Evolutionary conservation across 1,284 basidiomycete species (phyloP).

Genomic region (Anthracocystis panici-leucophaei): DNA sequence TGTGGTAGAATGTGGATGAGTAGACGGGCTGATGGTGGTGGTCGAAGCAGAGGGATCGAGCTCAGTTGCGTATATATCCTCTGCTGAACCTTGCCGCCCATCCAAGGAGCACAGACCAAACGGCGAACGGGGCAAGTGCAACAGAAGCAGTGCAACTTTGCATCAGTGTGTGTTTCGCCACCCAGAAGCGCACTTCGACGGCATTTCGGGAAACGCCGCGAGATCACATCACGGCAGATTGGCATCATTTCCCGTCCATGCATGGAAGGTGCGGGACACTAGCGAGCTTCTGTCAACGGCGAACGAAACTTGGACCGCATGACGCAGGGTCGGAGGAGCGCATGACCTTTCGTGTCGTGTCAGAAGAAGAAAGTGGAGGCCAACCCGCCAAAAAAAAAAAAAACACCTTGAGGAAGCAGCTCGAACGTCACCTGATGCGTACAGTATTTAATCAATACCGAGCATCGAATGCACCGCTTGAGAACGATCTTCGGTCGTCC

Average conservation of each 20-base stretch:
- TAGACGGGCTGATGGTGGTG: background rate
- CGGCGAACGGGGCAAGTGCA: slow-evolving; percentile 5
- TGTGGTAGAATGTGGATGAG: background rate
- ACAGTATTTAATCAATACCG: background rate
- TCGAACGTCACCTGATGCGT: slow-evolving; percentile 8
- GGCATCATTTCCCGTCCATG: slow-evolving; percentile 12
- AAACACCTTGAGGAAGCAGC: background rate
- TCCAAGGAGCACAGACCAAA: background rate
- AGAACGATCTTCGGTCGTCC: background rate
- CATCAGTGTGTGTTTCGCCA: slow-evolving; percentile 7
- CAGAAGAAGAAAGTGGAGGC: slow-evolving; percentile 28
- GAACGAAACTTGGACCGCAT: background rate
- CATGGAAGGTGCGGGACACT: slow-evolving; percentile 1
- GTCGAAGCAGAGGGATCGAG: background rate
- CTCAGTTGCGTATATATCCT: slow-evolving; percentile 14
- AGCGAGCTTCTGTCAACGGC: background rate
- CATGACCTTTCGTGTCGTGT: background rate
- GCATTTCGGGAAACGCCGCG: too few species aligned
- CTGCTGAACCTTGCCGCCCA: background rate
- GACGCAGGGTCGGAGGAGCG: background rate
- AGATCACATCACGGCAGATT: background rate
- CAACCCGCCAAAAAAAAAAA: slow-evolving; percentile 7
- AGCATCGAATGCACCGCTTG: background rate
- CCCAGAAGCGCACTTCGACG: background rate
- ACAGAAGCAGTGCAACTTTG: slow-evolving; percentile 3